Evolutionary conservation across 768 basidiomycete species (phyloP).

Genomic region (Harrya chromipes): DNA sequence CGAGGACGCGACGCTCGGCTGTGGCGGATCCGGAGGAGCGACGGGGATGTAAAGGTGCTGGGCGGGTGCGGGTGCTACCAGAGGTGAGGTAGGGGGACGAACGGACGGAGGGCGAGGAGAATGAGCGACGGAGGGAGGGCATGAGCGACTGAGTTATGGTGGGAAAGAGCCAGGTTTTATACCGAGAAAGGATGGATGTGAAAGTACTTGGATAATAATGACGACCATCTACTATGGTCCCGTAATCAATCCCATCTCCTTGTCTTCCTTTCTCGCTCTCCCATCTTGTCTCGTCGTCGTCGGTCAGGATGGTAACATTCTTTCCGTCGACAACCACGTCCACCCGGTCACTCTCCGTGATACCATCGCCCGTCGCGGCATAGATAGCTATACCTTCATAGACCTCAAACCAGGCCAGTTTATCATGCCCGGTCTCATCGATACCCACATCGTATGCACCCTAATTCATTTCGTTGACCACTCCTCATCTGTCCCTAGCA

Average conservation of each 20-base stretch:
- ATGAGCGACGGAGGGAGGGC: conserved; percentile 80
- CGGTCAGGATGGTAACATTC: conserved; percentile 50
- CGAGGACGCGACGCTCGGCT: conserved; percentile 64
- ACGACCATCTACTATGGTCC: conserved; percentile 52
- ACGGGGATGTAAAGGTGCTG: conserved; percentile 39
- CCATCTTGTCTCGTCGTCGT: conserved; percentile 58
- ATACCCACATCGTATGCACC: conserved; percentile 81
- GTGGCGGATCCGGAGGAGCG: conserved; percentile 71
- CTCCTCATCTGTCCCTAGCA: conserved; percentile 22
- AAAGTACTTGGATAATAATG: conserved; percentile 11
- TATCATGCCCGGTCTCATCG: conserved; percentile 84
- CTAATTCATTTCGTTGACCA: background rate
- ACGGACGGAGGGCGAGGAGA: conserved; percentile 68
- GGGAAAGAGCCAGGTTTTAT: conserved; percentile 43
- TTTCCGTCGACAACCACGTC: conserved; percentile 69
- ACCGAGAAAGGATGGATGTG: conserved; percentile 24
- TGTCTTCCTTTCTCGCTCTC: conserved; percentile 42
- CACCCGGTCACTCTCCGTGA: conserved; percentile 44
- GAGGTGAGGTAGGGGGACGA: conserved; percentile 60
- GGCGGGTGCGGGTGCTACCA: conserved; percentile 35
- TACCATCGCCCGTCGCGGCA: conserved; percentile 50
- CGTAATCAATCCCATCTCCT: conserved; percentile 50
- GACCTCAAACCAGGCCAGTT: conserved; percentile 56
- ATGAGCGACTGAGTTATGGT: conserved; percentile 33
- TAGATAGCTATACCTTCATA: conserved; percentile 31